Percentiles rank a stretch among this genome's conserved stretches.
These are phyloP conservation scores for Cynanchum wilfordii DNA, from an alignment of 257 asterid genomes.

Conservation along the genomic window DNA sequence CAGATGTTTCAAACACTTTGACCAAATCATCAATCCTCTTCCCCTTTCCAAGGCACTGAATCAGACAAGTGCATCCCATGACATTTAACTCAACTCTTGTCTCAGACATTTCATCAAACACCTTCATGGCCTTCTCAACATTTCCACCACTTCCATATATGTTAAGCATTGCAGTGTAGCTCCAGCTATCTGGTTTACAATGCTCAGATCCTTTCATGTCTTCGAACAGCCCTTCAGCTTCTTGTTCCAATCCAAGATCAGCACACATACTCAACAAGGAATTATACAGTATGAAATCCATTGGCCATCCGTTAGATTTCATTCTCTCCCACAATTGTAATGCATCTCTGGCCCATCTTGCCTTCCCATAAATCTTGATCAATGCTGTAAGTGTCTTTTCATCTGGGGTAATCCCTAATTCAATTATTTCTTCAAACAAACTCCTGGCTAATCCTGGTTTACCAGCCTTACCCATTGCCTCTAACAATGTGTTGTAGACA, in stretches of 20 bases:
- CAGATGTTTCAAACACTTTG: slow-evolving; percentile 46
- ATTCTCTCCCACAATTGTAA: slow-evolving; percentile 83
- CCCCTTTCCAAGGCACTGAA: slow-evolving; percentile 79
- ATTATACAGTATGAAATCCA: slow-evolving; percentile 76
- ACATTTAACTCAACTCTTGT: slow-evolving; percentile 57
- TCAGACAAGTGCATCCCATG: slow-evolving; percentile 92
- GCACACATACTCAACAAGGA: slow-evolving; percentile 94
- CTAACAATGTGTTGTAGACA: slow-evolving; percentile 75
- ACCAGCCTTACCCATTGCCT: slow-evolving; percentile 87
- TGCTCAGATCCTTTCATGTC: slow-evolving; percentile 65
- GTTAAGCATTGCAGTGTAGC: slow-evolving; percentile 87
- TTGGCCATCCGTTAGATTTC: slow-evolving; percentile 80
- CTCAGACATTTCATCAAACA: slow-evolving; percentile 67
- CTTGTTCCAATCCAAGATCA: slow-evolving; percentile 85
- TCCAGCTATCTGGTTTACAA: slow-evolving; percentile 74
- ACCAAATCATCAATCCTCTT: slow-evolving; percentile 70
- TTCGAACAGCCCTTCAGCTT: slow-evolving; percentile 64
- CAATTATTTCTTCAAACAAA: slow-evolving; percentile 86
- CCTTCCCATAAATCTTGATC: slow-evolving; percentile 87
- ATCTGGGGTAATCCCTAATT: slow-evolving; percentile 59
- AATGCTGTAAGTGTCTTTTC: slow-evolving; percentile 77
- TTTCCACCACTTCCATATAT: slow-evolving; percentile 78
- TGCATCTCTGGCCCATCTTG: slow-evolving; percentile 92
- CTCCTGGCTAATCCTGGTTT: slow-evolving; percentile 86
- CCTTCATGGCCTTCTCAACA: slow-evolving; percentile 69